Base-by-base conservation (phyloP, 1,139 yeast genomes). In the Lodderomyces beijingensis region DNA sequence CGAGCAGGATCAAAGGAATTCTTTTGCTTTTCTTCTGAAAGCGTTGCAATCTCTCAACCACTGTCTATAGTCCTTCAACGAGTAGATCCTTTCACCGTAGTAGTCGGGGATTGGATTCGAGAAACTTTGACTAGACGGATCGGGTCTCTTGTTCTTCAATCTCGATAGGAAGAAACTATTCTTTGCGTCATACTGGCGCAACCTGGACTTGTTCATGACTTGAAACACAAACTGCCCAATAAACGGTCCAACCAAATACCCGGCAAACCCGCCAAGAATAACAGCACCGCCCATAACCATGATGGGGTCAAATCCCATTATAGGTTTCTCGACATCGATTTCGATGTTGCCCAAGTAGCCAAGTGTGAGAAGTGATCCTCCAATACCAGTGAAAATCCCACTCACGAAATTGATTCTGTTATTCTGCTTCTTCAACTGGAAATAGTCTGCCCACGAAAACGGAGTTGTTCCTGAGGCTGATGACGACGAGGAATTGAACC, bases 61-160 rank as follows among this genome's bases (percentile, higher is more conserved):
- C 55, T 86, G 93, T 59, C 88, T 82, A 61, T 91, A 91, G 46
- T 79, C 91, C 49, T 78, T 76, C 53, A 89, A 62, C 28, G 94
- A 82, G 38, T 88, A 87, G 42, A 91, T 89, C 59, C 86, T 85
- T 62, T 91, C 98, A 21, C 98, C 98, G 53, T 91, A 91, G 62
- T 88, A 93, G 57, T 91, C 98, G 13, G 97, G 96, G 27, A 91
- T 95, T 8, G 97, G 98, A 59, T 91, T 91, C 40, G 91, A 77
- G 59, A 87, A 81, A 50, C 89, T 79, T 62, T 88, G 96, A 35
- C 86, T 79, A n/a, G 89, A 74, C 9, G 98, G 96, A 59, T 91
- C 95, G 27, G 89, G 96, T 48, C 98, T 72, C 59, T 87, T 83
- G 39, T 66, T 65, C 48, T 75, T 77, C 44, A 91, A 74, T 51